Evolutionary conservation across 768 basidiomycete genomes (phyloP).

Genomic region (Russula virescens): DNA sequence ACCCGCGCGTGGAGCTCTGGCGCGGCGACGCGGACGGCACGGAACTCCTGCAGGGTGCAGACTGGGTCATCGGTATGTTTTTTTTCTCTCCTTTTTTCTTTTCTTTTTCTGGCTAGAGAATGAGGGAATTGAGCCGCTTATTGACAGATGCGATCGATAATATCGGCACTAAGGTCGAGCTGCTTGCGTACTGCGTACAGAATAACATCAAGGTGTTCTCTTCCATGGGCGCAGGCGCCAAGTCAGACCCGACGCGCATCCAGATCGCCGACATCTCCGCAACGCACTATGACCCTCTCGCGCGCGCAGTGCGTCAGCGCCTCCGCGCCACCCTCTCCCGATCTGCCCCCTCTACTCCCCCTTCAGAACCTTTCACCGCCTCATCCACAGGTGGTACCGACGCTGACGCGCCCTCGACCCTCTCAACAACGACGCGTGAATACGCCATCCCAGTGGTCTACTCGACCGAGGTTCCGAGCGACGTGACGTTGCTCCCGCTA

Average conservation of each 20-base stretch:
- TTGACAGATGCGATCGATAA: constrained; percentile 90
- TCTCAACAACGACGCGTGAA: constrained; percentile 36
- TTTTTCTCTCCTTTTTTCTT: background rate
- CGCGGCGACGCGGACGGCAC: constrained; percentile 68
- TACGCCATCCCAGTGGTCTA: constrained; percentile 82
- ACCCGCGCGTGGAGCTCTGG: constrained; percentile 82
- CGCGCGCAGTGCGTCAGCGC: constrained; percentile 79
- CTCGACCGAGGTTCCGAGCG: constrained; percentile 88
- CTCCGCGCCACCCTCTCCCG: constrained; percentile 43
- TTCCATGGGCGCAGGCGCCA: constrained; percentile 95
- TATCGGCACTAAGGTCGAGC: constrained; percentile 92
- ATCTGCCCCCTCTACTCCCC: constrained; percentile 14
- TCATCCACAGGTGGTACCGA: background rate
- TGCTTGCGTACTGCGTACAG: constrained; percentile 83
- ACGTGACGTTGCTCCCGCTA: constrained; percentile 83
- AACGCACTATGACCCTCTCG: constrained; percentile 92
- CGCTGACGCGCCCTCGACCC: background rate
- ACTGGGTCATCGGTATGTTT: constrained; percentile 85
- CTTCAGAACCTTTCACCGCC: background rate
- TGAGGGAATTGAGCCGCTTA: background rate
- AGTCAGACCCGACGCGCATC: constrained; percentile 89
- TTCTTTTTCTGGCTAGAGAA: background rate
- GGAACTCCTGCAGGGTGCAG: constrained; percentile 67
- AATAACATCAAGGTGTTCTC: constrained; percentile 86
- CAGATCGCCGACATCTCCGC: constrained; percentile 93